These are phyloP conservation scores for Globisporangium nagaii DNA, from an alignment of 352 stramenopile genomes.

Conservation along the genomic window DNA sequence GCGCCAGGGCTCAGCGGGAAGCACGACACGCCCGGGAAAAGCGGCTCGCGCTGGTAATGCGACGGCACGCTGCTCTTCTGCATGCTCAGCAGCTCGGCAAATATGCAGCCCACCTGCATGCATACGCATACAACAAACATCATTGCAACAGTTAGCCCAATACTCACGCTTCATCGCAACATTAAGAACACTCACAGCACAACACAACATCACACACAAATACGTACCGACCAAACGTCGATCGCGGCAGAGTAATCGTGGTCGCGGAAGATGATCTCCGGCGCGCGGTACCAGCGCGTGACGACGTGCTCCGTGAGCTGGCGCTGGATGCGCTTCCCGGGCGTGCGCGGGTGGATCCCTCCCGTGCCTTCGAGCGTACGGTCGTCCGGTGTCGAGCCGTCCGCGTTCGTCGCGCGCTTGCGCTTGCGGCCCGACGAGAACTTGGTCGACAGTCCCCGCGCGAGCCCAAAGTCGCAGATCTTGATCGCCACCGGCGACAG, in stretches of 20 bases:
- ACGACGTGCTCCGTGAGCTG: slow-evolving; percentile 95
- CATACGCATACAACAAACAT: background rate
- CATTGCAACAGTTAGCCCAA: too few species aligned
- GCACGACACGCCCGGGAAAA: slow-evolving; percentile 94
- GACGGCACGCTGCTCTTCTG: slow-evolving; percentile 93
- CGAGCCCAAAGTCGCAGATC: slow-evolving; percentile 84
- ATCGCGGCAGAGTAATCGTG: slow-evolving; percentile 86
- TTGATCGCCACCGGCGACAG: slow-evolving; percentile 83
- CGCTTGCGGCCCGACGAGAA: slow-evolving; percentile 35
- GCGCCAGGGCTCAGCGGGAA: slow-evolving; percentile 78
- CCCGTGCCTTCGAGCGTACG: slow-evolving; percentile 49
- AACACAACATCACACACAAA: background rate
- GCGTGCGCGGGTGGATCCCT: slow-evolving; percentile 70
- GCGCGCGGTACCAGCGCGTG: slow-evolving; percentile 93
- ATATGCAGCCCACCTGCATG: slow-evolving; percentile 90
- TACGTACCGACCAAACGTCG: slow-evolving; percentile 85
- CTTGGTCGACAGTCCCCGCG: slow-evolving; percentile 61
- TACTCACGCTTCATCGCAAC: background rate
- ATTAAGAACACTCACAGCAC: background rate
- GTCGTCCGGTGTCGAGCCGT: slow-evolving; percentile 46
- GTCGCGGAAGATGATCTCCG: slow-evolving; percentile 92
- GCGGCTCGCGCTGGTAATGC: slow-evolving; percentile 91
- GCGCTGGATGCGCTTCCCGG: slow-evolving; percentile 75
- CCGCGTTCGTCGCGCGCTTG: slow-evolving; percentile 46
- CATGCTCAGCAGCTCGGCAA: slow-evolving; percentile 94